Conservation (phyloP, 257 asterid species). For the Echium plantagineum region DNA sequence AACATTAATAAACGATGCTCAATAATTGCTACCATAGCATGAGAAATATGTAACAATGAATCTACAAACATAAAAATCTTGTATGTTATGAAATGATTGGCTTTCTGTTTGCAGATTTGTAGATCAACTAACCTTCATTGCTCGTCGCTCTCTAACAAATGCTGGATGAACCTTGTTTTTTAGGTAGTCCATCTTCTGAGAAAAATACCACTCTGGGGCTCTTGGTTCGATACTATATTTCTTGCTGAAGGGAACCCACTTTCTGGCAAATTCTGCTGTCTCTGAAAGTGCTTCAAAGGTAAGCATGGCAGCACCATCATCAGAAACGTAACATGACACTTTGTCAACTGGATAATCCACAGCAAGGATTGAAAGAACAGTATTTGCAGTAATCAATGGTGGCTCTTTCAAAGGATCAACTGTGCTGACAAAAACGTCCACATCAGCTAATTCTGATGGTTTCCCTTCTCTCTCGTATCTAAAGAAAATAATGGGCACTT, state of each 20-base stretch:
- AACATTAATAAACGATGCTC: too few species aligned
- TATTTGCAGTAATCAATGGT: conserved; percentile 93
- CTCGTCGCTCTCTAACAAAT: conserved; percentile 91
- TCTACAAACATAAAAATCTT: conserved; percentile 15
- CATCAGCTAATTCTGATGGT: conserved; percentile 98
- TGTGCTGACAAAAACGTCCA: conserved; percentile 98
- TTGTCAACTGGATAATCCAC: conserved; percentile 88
- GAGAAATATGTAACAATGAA: too few species aligned
- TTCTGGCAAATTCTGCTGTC: conserved; percentile 13
- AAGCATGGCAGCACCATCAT: too few species aligned
- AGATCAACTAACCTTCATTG: conserved; percentile 66
- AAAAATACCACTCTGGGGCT: conserved; percentile 95
- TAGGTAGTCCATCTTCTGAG: conserved; percentile 80
- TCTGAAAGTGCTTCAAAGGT: too few species aligned
- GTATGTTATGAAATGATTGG: conserved; percentile 14
- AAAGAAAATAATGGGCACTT: conserved; percentile 4
- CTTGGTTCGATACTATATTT: conserved; percentile 88
- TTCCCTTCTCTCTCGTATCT: conserved; percentile 98
- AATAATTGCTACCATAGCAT: too few species aligned
- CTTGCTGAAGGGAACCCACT: conserved; percentile 93
- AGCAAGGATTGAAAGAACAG: conserved; percentile 84
- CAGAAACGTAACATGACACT: too few species aligned
- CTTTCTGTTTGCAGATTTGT: background rate
- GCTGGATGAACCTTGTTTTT: conserved; percentile 89
- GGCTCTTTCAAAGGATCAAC: conserved; percentile 98